Conservation (phyloP, 257 asterid genomes). For the Lycium barbarum region DNA sequence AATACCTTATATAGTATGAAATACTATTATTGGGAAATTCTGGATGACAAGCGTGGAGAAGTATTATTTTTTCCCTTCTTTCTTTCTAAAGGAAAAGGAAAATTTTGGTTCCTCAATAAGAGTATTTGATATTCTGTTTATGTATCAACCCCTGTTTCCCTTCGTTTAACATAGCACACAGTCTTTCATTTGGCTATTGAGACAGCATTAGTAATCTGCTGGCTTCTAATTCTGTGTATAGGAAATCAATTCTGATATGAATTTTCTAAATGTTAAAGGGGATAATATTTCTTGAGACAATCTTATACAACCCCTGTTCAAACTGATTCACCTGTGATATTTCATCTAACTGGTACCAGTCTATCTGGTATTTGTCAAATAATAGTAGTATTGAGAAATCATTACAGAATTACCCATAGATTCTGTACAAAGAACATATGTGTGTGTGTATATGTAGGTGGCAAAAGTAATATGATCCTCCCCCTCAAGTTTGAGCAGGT, state of each 20-base stretch:
- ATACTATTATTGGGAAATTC: too few relatives aligned
- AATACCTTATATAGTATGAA: too few relatives aligned
- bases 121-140: neutral
- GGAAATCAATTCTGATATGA: neutral
- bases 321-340: neutral
- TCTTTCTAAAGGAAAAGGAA: too few relatives aligned
- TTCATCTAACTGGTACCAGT: neutral
- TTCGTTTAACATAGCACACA: neutral
- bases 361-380: neutral
- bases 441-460: neutral
- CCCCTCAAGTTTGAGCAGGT: neutral
- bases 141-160: constrained; percentile 9
- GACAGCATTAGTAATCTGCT: neutral
- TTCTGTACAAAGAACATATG: constrained; percentile 2
- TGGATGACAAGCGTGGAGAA: too few relatives aligned
- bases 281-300: neutral
- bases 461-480: too few relatives aligned
- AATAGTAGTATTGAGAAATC: neutral
- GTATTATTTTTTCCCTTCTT: too few relatives aligned
- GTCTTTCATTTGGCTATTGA: constrained; percentile 8
- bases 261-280: neutral
- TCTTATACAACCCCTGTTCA: constrained; percentile 1
- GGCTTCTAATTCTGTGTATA: constrained; percentile 1
- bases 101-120: too few relatives aligned
- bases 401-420: neutral